Conservation (phyloP, 768 basidiomycete species). For the Austroboletus festivus region DNA sequence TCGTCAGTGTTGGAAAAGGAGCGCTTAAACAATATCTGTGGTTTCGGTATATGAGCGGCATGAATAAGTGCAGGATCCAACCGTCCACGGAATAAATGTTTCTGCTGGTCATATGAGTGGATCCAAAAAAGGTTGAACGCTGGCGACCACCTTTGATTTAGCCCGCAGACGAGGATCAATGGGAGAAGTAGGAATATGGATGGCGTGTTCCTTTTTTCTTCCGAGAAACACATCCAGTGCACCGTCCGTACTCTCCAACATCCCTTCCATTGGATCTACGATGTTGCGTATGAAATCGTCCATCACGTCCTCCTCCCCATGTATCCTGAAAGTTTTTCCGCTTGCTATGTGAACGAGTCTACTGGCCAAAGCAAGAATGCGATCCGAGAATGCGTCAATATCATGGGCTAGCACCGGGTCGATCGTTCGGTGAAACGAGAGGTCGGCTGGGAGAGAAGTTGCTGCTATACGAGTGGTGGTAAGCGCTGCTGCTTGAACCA, state of each 20-base stretch:
- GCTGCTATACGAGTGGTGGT: slow-evolving; percentile 61
- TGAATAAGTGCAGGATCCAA: slow-evolving; percentile 67
- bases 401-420: slow-evolving; percentile 65
- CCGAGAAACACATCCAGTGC: slow-evolving; percentile 79
- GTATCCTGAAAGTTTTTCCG: slow-evolving; percentile 38
- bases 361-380: slow-evolving; percentile 66
- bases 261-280: slow-evolving; percentile 79
- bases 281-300: slow-evolving; percentile 78
- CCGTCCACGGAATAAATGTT: slow-evolving; percentile 38
- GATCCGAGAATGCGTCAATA: slow-evolving; percentile 65
- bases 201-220: slow-evolving; percentile 61
- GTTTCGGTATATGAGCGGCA: slow-evolving; percentile 73
- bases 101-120: slow-evolving; percentile 27
- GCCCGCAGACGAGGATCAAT: slow-evolving; percentile 8
- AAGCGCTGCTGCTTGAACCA: slow-evolving; percentile 59
- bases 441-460: slow-evolving; percentile 61
- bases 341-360: slow-evolving; percentile 53
- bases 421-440: slow-evolving; percentile 88
- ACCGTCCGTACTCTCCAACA: slow-evolving; percentile 84
- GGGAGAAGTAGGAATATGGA: slow-evolving; percentile 49
- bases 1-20: slow-evolving; percentile 55
- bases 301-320: slow-evolving; percentile 74
- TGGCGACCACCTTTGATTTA: slow-evolving; percentile 33
- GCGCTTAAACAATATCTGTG: slow-evolving; percentile 70
- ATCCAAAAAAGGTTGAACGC: background rate